Base-by-base conservation (phyloP, 257 asterid genomes). In the Ehretia macrophylla region DNA sequence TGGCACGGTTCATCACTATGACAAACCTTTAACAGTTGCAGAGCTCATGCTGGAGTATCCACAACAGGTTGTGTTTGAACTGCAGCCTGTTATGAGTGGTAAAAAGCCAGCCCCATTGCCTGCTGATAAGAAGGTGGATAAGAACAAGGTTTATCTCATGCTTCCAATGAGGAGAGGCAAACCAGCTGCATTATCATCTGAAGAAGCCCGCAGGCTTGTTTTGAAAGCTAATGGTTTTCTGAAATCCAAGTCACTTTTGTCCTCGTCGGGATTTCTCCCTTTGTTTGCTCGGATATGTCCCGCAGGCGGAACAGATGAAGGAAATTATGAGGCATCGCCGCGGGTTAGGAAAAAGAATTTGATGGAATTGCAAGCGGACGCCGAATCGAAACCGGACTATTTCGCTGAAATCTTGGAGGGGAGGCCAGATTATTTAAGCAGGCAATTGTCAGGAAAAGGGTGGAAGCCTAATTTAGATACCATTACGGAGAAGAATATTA, bases 381-480 rank as follows among this genome's bases (percentile, higher is more conserved):
- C 10, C n/a, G 57, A 52, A 22, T 11, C 17, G 39, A 52, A 22
- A 12, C 6, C 46, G 0, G 91, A 83, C 21, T 51, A 42, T 48
- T 88, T 83, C 49, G 50, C 13, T 37, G 95, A 83, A 39, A 62
- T 81, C 11, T 16, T 83, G 78, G 97, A 85, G 42, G 95, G 77
- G 14, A 77, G 89, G 67, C 94, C 95, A 3, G 91, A 80, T 64
- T 78, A 64, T 65, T 27, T 91, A 59, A 79, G 83, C 78, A 68
- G 85, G 70, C 91, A 85, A 40, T 45, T 87, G 6, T 87, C 98
- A 1, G 96, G 1, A 13, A 91, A 82, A 65, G 94, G 86, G 23
- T 91, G 98, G 98, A 91, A 82, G 58, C 96, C 98, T 1, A 91
- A 86, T 68, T 80, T 87, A 80, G 96, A 91, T 50, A 77, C 98